A percentile compares a stretch with the other conserved stretches of the same genome.
Evolutionary conservation across 2,329 filamentous ascomycete species (phyloP).

Genomic region (Aspergillus fumigatiaffinis): DNA sequence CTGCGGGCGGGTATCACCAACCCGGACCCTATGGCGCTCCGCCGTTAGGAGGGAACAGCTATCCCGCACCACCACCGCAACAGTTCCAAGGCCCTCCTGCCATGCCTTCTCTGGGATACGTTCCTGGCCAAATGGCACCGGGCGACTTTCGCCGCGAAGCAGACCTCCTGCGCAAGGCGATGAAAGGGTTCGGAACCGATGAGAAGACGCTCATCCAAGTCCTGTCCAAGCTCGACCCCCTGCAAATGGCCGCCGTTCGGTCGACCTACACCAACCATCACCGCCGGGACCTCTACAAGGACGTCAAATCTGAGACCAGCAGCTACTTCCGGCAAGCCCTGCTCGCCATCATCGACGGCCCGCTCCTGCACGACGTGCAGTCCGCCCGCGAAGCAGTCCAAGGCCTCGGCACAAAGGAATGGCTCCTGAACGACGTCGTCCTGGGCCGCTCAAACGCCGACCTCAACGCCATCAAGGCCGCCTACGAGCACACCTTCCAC

Average conservation of each 20-base stretch:
- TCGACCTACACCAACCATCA: constrained; percentile 62
- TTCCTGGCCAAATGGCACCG: constrained; percentile 63
- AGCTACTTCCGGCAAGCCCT: constrained; percentile 72
- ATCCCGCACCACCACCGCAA: constrained; percentile 26
- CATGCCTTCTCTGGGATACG: constrained; percentile 70
- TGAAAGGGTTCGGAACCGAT: constrained; percentile 92
- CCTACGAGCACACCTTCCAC: constrained; percentile 66
- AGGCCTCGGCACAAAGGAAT: constrained; percentile 81
- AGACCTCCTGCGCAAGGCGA: constrained; percentile 69
- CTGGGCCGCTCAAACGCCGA: constrained; percentile 83
- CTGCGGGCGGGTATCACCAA: constrained; percentile 25
- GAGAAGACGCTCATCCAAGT: constrained; percentile 70
- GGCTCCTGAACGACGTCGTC: constrained; percentile 79
- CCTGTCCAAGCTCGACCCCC: constrained; percentile 69
- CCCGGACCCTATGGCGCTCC: constrained; percentile 40
- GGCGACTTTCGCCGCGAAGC: constrained; percentile 66
- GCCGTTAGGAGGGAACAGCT: constrained; percentile 10
- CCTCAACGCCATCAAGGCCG: constrained; percentile 75
- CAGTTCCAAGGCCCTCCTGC: constrained; percentile 34
- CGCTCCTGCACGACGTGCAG: constrained; percentile 70
- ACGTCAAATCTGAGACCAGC: constrained; percentile 73
- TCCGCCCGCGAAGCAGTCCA: constrained; percentile 68
- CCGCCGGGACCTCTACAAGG: constrained; percentile 65
- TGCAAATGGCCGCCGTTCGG: constrained; percentile 69
- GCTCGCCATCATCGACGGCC: constrained; percentile 71